Percentiles rank a stretch among this genome's conserved stretches.
Conservation (phyloP, 2,329 filamentous ascomycete genomes). For the Zarea fungicola region DNA sequence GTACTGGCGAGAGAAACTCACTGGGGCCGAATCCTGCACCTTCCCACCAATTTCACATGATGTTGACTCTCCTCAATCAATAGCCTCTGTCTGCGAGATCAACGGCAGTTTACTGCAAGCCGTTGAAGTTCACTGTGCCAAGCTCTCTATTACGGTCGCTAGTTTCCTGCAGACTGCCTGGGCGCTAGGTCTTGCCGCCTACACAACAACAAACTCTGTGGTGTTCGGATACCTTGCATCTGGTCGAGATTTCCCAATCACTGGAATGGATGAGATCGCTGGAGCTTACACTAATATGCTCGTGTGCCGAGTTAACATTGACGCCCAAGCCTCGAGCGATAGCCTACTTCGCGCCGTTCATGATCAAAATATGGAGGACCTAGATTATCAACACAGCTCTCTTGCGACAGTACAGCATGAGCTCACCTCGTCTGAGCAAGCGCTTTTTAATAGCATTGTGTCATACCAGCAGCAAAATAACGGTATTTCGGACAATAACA, state of each 20-base stretch:
- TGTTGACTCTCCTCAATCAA: background rate
- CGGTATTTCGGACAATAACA: background rate
- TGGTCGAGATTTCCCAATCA: slow-evolving; percentile 12
- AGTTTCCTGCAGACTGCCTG: slow-evolving; percentile 13
- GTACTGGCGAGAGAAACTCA: slow-evolving; percentile 14
- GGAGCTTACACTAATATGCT: slow-evolving; percentile 15
- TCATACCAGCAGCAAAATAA: slow-evolving; percentile 1
- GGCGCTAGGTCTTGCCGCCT: slow-evolving; percentile 15
- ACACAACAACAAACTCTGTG: slow-evolving; percentile 12
- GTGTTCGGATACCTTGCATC: slow-evolving; percentile 15
- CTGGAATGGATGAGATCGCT: slow-evolving; percentile 7
- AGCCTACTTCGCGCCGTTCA: background rate
- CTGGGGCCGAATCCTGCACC: slow-evolving; percentile 10
- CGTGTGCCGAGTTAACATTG: background rate
- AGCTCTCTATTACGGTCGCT: slow-evolving; percentile 9
- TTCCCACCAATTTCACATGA: slow-evolving; percentile 2
- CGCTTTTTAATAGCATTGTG: slow-evolving; percentile 4
- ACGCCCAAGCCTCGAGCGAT: background rate
- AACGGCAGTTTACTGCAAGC: background rate
- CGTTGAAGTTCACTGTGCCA: background rate
- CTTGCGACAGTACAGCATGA: slow-evolving; percentile 2
- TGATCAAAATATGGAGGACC: slow-evolving; percentile 1
- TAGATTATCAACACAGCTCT: slow-evolving; percentile 2
- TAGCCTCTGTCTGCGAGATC: background rate
- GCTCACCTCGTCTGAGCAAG: background rate